Base-by-base conservation (phyloP, 2,329 filamentous ascomycete species). In the Thermomyces lanuginosus region DNA sequence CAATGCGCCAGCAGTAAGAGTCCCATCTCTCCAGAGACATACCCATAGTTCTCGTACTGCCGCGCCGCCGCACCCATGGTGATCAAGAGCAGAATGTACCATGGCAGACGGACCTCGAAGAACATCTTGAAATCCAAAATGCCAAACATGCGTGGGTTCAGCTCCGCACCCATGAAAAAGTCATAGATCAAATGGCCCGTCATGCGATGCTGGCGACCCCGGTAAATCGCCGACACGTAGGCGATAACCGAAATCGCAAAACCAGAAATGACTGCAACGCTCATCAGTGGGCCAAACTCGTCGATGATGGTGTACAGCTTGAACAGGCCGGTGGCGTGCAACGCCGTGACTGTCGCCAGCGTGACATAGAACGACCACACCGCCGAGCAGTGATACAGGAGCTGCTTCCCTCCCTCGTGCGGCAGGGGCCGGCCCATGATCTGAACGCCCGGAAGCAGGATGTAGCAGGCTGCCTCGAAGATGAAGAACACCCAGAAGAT, bases 401-500 rank as follows among this genome's bases (percentile, higher is more conserved):
- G 67, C 60, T 91, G 80, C 64, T 84, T 79, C 44, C 81, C 81
- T 32, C 73, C 74, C 44, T 76, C 66, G 47, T 91, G 79, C 12
- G 76, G 69, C 23, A 98, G 69, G 24, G 86, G 77, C 59, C 92
- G 92, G 40, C 89, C 89, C 47, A 82, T 78, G 33, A 74, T 72
- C 58, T 74, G 84, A 35, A 98, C 73, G 36, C 89, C 89, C 2
- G 89, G 89, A 44, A 93, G 69, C 33, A 74, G 59, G 45, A 86
- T 69, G 58, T 98, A 98, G 49, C 77, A 78, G 21, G 72, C 62
- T 30, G 66, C 80, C 58, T 95, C 80, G 31, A 83, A 78, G 42
- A 92, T 52, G 58, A 92, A 77, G 55, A 93, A 95, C 28, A 64
- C 62, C 89, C 89, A 98, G 64, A 95, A 98, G 48, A 92, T 91